These are phyloP conservation scores for Colletotrichum paranaense DNA, from an alignment of 2,329 filamentous ascomycete species.

Conservation along the genomic window DNA sequence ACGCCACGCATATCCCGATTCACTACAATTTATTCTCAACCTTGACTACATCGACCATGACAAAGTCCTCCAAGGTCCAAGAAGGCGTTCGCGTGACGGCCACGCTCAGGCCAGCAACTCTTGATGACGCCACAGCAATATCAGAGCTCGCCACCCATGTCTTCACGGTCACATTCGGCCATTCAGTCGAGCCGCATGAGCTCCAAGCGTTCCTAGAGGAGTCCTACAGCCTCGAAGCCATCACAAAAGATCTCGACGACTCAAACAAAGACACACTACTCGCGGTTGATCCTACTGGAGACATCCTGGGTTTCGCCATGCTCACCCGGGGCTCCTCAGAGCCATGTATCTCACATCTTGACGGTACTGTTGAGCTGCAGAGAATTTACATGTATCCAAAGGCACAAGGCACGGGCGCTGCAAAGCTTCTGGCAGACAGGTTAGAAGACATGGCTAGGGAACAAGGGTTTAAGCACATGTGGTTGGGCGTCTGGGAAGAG, in stretches of 20 bases:
- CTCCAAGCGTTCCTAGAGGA: conserved; percentile 50
- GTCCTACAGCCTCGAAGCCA: conserved; percentile 50
- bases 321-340: conserved; percentile 51
- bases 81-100: background rate
- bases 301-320: conserved; percentile 53
- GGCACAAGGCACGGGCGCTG: conserved; percentile 52
- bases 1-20: too few species aligned
- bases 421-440: conserved; percentile 43
- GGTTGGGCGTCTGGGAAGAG: conserved; percentile 61
- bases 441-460: conserved; percentile 48
- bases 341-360: conserved; percentile 47
- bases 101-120: conserved; percentile 3
- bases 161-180: conserved; percentile 54
- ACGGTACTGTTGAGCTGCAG: conserved; percentile 52
- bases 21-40: background rate
- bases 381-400: conserved; percentile 52
- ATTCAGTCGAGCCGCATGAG: conserved; percentile 51
- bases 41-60: background rate
- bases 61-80: background rate
- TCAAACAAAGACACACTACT: conserved; percentile 42
- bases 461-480: conserved; percentile 52
- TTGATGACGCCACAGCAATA: conserved; percentile 44
- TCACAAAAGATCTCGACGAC: conserved; percentile 39
- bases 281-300: conserved; percentile 32
- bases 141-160: conserved; percentile 47